Conservation (phyloP, 2,329 filamentous ascomycete species). For the Camillea tinctor region DNA sequence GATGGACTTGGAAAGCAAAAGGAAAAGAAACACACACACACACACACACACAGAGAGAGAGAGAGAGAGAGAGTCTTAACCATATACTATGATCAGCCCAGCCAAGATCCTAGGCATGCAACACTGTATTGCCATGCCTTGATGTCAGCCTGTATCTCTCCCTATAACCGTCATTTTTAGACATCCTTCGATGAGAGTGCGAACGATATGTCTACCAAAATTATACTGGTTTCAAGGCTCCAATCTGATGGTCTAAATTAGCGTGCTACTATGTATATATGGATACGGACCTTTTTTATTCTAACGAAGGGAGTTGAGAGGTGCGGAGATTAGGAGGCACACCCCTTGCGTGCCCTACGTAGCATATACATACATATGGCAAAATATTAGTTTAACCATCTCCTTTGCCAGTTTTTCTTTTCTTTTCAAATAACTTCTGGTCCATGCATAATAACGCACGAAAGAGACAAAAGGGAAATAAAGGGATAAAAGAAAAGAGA, state of each 20-base stretch:
- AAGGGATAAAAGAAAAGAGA: background rate
- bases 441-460: background rate
- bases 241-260: background rate
- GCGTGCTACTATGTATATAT: background rate
- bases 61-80: slow-evolving; percentile 6
- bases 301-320: background rate
- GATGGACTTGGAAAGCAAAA: slow-evolving; percentile 5
- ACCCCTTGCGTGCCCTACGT: background rate
- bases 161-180: background rate
- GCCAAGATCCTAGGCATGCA: background rate
- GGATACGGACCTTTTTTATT: background rate
- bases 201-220: background rate
- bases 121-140: background rate
- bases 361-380: background rate
- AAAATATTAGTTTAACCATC: background rate
- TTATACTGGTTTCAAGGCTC: background rate
- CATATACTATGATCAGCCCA: background rate
- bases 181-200: background rate
- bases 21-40: slow-evolving; percentile 2
- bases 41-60: slow-evolving; percentile 1
- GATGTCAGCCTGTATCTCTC: background rate
- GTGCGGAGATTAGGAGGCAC: background rate
- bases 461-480: background rate
- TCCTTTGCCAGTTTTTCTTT: background rate
- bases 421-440: background rate